phyloP scores from a whole-genome alignment of 2,329 filamentous ascomycete genomes.

The Colletotrichum magnum region DNA sequence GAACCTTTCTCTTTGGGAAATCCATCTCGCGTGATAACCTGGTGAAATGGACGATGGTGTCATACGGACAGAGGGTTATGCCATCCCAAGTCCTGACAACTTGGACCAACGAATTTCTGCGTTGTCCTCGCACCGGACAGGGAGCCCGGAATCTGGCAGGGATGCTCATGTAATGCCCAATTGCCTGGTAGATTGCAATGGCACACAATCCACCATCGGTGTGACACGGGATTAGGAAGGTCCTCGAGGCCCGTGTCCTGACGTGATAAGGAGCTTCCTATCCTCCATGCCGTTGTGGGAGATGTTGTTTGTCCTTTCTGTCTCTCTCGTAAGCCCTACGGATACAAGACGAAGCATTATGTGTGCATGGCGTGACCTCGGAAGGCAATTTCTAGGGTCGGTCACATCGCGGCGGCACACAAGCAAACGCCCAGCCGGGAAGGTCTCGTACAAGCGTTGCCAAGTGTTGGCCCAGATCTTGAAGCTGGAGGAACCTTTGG shows the following conservation, averaged over 20 bases:
- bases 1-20: not conserved
- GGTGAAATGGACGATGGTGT: constrained; percentile 12
- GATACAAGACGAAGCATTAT: not conserved
- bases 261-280: constrained; percentile 11
- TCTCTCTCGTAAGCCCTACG: not conserved
- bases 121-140: not conserved
- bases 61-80: constrained; percentile 20
- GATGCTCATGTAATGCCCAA: constrained; percentile 3
- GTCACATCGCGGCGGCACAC: not conserved
- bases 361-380: not conserved
- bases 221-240: constrained; percentile 24
- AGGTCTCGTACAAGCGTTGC: constrained; percentile 21
- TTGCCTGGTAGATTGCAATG: not conserved
- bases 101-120: not conserved
- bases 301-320: not conserved
- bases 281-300: too few relatives aligned
- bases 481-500: not conserved
- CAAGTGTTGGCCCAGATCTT: constrained; percentile 18
- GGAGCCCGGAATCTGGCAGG: not conserved
- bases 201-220: not conserved
- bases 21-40: not conserved
- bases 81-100: constrained; percentile 5
- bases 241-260: not conserved
- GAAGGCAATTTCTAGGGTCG: not conserved
- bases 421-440: constrained; percentile 33